A percentile compares a stretch with the other conserved stretches of the same genome.
Conservation (phyloP, 805 yeast genomes). For the Yarrowia alimentaria region DNA sequence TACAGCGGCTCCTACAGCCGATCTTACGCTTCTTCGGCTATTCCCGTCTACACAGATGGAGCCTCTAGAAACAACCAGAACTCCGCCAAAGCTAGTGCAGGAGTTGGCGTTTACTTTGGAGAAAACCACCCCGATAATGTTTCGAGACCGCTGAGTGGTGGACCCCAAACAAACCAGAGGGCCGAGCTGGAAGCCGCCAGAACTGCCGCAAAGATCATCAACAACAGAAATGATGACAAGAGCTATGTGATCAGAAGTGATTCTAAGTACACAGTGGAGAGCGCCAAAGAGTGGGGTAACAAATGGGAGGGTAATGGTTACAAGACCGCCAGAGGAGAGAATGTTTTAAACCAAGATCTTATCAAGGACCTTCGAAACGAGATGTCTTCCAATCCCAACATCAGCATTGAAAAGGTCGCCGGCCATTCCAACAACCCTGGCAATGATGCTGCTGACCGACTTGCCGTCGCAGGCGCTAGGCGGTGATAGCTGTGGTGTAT, state of each 20-base stretch:
- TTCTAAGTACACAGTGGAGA: background rate
- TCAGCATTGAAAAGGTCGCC: background rate
- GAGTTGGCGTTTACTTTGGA: background rate
- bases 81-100: background rate
- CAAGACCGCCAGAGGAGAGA: background rate
- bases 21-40: no score
- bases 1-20: no score
- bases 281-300: background rate
- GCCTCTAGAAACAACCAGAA: background rate
- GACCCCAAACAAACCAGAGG: background rate
- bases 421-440: background rate
- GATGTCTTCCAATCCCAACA: no score
- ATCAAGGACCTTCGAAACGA: no score
- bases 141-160: background rate
- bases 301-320: background rate
- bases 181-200: background rate
- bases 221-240: background rate
- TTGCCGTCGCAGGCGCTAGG: background rate
- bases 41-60: conserved; percentile 3
- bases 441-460: background rate
- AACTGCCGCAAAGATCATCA: background rate
- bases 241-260: background rate
- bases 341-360: background rate
- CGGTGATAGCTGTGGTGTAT: no score
- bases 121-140: background rate